Percentiles rank a stretch among this genome's conserved stretches.
phyloP scores from a whole-genome alignment of 306 rosid species.

The Crataegus laevigata region DNA sequence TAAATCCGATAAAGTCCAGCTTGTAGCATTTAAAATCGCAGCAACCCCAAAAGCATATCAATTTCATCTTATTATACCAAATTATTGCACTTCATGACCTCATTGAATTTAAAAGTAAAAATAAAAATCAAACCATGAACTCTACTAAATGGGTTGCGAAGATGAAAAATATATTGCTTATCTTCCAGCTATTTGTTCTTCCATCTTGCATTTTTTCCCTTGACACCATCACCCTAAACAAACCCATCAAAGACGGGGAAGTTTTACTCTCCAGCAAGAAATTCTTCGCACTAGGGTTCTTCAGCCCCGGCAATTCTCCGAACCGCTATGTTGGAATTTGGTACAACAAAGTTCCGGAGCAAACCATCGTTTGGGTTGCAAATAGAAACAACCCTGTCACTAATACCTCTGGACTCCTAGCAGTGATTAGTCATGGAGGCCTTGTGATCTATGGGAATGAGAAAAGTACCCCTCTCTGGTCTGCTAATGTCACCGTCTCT shows the following conservation, averaged over 20 bases:
- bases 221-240: conserved; percentile 18
- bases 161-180: background rate
- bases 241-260: conserved; percentile 40
- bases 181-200: background rate
- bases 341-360: conserved; percentile 24
- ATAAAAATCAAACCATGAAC: too few species aligned
- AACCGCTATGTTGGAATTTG: conserved; percentile 45
- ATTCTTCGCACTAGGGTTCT: conserved; percentile 61
- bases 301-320: conserved; percentile 31
- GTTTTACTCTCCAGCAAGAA: conserved; percentile 33
- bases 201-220: conserved; percentile 1
- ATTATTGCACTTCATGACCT: too few species aligned
- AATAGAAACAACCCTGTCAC: conserved; percentile 37
- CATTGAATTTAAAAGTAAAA: too few species aligned
- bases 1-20: too few species aligned
- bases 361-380: conserved; percentile 63
- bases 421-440: background rate
- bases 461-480: conserved; percentile 7
- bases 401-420: conserved; percentile 16
- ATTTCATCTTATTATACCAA: too few species aligned
- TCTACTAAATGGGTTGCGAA: too few species aligned
- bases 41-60: too few species aligned
- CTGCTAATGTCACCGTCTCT: conserved; percentile 5
- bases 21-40: too few species aligned
- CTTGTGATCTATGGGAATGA: conserved; percentile 4